Evolutionary conservation across 164 flowering plant species (phyloP).

Genomic region (Piper longum): DNA sequence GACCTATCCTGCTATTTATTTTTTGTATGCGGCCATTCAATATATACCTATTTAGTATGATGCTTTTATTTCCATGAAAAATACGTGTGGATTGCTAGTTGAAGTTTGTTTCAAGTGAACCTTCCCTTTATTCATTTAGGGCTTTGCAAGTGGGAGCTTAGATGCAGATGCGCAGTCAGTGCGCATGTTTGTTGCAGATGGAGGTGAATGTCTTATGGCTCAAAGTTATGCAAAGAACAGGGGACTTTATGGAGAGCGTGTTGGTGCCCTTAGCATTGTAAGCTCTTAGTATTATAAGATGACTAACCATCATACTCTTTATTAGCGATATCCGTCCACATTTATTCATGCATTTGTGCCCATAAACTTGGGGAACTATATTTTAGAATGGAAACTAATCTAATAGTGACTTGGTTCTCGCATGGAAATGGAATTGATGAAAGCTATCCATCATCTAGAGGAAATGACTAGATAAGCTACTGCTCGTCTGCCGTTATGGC

Average conservation of each 20-base stretch:
- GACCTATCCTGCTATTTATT: too few species aligned
- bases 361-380: too few species aligned
- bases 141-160: slow-evolving; percentile 96
- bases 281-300: slow-evolving; percentile 11
- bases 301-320: background rate
- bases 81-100: background rate
- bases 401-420: too few species aligned
- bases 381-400: too few species aligned
- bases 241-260: slow-evolving; percentile 99
- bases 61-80: too few species aligned
- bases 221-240: slow-evolving; percentile 98
- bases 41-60: too few species aligned
- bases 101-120: background rate
- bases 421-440: too few species aligned
- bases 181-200: slow-evolving; percentile 94
- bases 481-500: too few species aligned
- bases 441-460: too few species aligned
- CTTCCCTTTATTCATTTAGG: slow-evolving; percentile 24
- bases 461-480: too few species aligned
- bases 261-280: slow-evolving; percentile 98
- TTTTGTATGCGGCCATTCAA: too few species aligned
- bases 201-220: slow-evolving; percentile 86
- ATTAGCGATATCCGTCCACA: background rate
- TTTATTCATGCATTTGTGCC: too few species aligned
- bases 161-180: slow-evolving; percentile 89